Conservation (phyloP, 805 yeast genomes). For the Ascoidea tarda region DNA sequence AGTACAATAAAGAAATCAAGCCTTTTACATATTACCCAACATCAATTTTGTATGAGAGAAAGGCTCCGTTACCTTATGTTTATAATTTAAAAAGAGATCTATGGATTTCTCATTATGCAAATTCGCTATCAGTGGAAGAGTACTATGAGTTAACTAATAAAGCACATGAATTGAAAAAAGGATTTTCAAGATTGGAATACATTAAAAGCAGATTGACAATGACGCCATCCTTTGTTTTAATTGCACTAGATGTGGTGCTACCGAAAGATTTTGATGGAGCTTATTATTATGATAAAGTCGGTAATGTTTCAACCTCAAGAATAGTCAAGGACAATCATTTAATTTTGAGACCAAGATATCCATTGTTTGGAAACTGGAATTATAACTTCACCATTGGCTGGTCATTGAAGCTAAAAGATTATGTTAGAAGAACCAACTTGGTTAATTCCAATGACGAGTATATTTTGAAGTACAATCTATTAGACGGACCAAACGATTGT, state of each 20-base stretch:
- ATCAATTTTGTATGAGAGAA: constrained; percentile 47
- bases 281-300: constrained; percentile 81
- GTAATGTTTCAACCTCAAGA: constrained; percentile 76
- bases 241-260: constrained; percentile 43
- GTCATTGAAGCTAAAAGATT: constrained; percentile 45
- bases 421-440: constrained; percentile 25
- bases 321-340: constrained; percentile 22
- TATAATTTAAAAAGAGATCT: constrained; percentile 51
- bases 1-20: constrained; percentile 16
- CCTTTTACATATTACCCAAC: constrained; percentile 36
- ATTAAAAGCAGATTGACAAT: constrained; percentile 36
- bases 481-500: constrained; percentile 61
- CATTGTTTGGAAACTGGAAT: constrained; percentile 93
- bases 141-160: constrained; percentile 66
- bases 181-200: constrained; percentile 75
- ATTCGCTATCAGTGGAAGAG: constrained; percentile 66
- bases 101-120: constrained; percentile 84
- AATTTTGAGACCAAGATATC: constrained; percentile 73
- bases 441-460: constrained; percentile 30
- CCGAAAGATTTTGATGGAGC: constrained; percentile 42
- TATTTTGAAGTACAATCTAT: constrained; percentile 51
- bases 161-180: constrained; percentile 55
- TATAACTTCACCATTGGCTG: constrained; percentile 96
- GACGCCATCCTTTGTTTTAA: constrained; percentile 43
- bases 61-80: constrained; percentile 49